Percentiles rank a stretch among this genome's conserved stretches.
Conservation (phyloP, 2,329 filamentous ascomycete genomes). For the Beauveria sp. region DNA sequence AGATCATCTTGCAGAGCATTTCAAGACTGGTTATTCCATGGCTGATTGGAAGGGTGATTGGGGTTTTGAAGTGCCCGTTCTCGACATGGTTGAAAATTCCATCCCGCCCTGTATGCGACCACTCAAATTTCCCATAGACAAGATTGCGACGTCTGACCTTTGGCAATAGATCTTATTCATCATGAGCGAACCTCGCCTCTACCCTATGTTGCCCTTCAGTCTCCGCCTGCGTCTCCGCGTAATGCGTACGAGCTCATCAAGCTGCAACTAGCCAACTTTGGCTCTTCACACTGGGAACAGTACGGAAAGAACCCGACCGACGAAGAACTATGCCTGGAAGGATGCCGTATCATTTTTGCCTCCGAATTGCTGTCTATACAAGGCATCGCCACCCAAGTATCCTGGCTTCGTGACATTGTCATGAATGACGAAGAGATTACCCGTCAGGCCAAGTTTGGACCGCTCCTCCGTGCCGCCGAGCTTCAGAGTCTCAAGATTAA, state of each 20-base stretch:
- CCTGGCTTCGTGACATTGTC: conserved; percentile 54
- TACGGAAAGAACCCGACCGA: conserved; percentile 38
- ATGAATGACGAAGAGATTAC: conserved; percentile 39
- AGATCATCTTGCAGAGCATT: conserved; percentile 60
- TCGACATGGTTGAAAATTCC: conserved; percentile 58
- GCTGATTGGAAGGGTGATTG: conserved; percentile 63
- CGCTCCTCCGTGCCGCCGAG: conserved; percentile 38
- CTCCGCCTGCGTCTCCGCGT: conserved; percentile 38
- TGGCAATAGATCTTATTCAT: conserved; percentile 53
- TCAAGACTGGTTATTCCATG: conserved; percentile 59
- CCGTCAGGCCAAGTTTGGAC: conserved; percentile 39
- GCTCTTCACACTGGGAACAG: conserved; percentile 35
- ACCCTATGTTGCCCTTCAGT: conserved; percentile 42
- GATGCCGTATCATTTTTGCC: conserved; percentile 50
- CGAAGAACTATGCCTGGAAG: conserved; percentile 48
- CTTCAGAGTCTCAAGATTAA: conserved; percentile 46
- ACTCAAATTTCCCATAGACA: conserved; percentile 28
- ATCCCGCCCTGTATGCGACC: conserved; percentile 55
- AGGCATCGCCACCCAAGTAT: conserved; percentile 29
- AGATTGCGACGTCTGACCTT: conserved; percentile 33
- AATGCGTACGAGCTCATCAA: conserved; percentile 58
- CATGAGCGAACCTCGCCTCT: conserved; percentile 51
- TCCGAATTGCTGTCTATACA: conserved; percentile 40
- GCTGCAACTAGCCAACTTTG: conserved; percentile 47
- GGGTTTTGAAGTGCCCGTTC: conserved; percentile 56